Evolutionary conservation across 2,329 filamentous ascomycete species (phyloP).

Genomic region (Colletotrichum salicis): DNA sequence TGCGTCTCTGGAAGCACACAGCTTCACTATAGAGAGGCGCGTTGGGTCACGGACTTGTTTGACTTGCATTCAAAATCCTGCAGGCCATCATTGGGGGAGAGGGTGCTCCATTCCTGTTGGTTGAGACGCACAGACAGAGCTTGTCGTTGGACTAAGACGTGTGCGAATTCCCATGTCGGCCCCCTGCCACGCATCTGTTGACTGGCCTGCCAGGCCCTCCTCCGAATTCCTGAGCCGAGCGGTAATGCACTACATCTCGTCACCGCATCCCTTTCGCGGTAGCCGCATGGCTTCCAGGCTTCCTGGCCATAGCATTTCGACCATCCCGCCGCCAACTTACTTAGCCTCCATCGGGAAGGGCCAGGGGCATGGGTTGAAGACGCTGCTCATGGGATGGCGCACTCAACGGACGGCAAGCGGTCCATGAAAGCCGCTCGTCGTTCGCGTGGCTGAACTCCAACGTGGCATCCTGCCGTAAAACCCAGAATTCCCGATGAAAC

Average conservation of each 20-base stretch:
- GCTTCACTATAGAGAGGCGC: background rate
- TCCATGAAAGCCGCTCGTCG: constrained; percentile 21
- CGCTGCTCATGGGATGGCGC: constrained; percentile 10
- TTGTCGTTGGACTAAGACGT: constrained; percentile 28
- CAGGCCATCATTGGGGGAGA: constrained; percentile 20
- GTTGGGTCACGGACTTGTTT: constrained; percentile 26
- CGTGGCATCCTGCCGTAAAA: constrained; percentile 13
- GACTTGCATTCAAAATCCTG: constrained; percentile 32
- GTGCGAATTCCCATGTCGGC: constrained; percentile 25
- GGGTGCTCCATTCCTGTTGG: constrained; percentile 34
- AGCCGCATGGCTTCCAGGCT: constrained; percentile 25
- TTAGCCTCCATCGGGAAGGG: constrained; percentile 12
- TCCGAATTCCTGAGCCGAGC: constrained; percentile 32
- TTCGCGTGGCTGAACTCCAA: constrained; percentile 21
- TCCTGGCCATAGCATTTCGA: constrained; percentile 14
- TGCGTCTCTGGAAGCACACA: constrained; percentile 1
- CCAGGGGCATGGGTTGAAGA: constrained; percentile 6
- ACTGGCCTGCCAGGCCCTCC: constrained; percentile 16
- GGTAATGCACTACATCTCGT: constrained; percentile 33
- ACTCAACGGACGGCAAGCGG: constrained; percentile 16
- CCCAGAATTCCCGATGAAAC: background rate
- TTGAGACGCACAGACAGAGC: constrained; percentile 33
- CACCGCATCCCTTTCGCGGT: constrained; percentile 26
- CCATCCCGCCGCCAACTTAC: constrained; percentile 20
- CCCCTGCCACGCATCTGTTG: constrained; percentile 20